Evolutionary conservation across 805 yeast species (phyloP).

Genomic region (Yarrowia keelungensis): DNA sequence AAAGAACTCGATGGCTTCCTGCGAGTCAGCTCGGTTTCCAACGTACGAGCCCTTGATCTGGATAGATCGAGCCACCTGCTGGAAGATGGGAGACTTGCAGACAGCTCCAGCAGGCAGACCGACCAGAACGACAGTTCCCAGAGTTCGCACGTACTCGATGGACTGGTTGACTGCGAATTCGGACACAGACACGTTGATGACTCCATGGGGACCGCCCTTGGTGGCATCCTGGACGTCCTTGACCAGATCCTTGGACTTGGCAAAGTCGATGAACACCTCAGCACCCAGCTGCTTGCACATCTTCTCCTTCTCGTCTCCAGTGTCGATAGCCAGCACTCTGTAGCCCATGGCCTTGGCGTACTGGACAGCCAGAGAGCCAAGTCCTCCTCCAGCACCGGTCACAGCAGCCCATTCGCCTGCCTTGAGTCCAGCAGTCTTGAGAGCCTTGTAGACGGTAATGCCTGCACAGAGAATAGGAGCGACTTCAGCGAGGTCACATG

Average conservation of each 20-base stretch:
- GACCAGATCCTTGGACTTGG: slow-evolving; percentile 58
- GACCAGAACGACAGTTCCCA: slow-evolving; percentile 66
- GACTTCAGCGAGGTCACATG: slow-evolving; percentile 73
- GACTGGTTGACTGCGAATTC: slow-evolving; percentile 67
- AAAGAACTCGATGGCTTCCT: slow-evolving; percentile 65
- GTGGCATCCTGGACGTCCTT: slow-evolving; percentile 56
- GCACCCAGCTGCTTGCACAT: slow-evolving; percentile 67
- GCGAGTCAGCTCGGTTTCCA: slow-evolving; percentile 66
- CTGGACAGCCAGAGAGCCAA: slow-evolving; percentile 76
- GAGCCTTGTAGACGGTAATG: slow-evolving; percentile 88
- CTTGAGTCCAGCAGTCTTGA: slow-evolving; percentile 73
- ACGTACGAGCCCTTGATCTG: slow-evolving; percentile 64
- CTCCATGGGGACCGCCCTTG: slow-evolving; percentile 74
- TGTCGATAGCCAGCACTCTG: slow-evolving; percentile 74
- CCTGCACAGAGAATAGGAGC: slow-evolving; percentile 94
- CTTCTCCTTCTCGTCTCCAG: slow-evolving; percentile 67
- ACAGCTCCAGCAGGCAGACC: slow-evolving; percentile 71
- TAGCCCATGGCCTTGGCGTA: slow-evolving; percentile 80
- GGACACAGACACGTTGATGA: slow-evolving; percentile 67
- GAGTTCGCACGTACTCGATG: slow-evolving; percentile 52
- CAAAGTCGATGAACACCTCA: slow-evolving; percentile 66
- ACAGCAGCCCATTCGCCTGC: slow-evolving; percentile 81
- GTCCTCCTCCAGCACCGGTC: slow-evolving; percentile 83
- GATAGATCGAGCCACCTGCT: slow-evolving; percentile 62
- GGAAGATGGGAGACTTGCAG: slow-evolving; percentile 59